phyloP scores from a whole-genome alignment of 208 protist genomes.

The Trichomonas vaginalis region DNA sequence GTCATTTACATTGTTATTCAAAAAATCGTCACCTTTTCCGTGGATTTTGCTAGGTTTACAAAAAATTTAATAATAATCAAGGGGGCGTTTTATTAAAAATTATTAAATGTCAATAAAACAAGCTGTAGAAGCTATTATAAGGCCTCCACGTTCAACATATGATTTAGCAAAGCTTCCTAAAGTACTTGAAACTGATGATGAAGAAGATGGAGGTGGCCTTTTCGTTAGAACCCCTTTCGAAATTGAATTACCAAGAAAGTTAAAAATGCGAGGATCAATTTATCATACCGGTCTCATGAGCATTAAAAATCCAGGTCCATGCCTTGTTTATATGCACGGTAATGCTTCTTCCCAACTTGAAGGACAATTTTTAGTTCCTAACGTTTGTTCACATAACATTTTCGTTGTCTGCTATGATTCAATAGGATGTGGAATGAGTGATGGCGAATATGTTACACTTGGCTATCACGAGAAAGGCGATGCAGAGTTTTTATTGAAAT shows the following conservation, averaged over 20 bases:
- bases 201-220: not conserved
- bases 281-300: not conserved
- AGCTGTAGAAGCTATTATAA: not conserved
- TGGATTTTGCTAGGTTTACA: too few species aligned
- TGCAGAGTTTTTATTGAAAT: not conserved
- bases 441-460: not conserved
- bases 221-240: not conserved
- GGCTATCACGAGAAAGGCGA: not conserved
- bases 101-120: not conserved
- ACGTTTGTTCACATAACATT: not conserved
- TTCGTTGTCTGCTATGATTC: not conserved
- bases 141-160: not conserved
- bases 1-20: too few species aligned
- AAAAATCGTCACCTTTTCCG: too few species aligned
- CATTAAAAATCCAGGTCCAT: not conserved
- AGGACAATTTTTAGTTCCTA: slow-evolving; percentile 7
- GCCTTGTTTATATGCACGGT: slow-evolving; percentile 5
- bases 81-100: too few species aligned
- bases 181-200: not conserved
- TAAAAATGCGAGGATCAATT: not conserved
- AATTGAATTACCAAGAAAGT: not conserved
- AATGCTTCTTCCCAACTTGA: slow-evolving; percentile 14
- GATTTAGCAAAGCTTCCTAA: not conserved
- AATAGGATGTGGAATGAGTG: not conserved
- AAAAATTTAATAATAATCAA: too few species aligned